Evolutionary conservation across 2,329 filamentous ascomycete genomes (phyloP).

Genomic region (Akanthomyces muscarius): DNA sequence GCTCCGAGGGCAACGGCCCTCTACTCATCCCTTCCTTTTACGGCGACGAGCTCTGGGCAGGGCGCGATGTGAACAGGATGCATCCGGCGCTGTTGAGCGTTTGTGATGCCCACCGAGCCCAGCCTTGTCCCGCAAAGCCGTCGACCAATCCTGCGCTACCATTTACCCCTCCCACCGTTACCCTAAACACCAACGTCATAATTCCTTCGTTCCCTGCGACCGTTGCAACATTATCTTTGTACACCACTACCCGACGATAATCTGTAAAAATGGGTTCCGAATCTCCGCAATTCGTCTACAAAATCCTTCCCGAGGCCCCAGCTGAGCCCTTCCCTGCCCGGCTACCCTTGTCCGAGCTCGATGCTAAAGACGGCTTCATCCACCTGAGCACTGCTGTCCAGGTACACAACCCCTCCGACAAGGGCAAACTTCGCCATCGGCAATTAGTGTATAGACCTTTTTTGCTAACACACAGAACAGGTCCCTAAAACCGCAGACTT

Average conservation of each 20-base stretch:
- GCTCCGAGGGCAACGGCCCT: slow-evolving; percentile 59
- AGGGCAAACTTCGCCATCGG: too few species aligned
- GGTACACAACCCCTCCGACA: slow-evolving; percentile 30
- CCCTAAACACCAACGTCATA: slow-evolving; percentile 13
- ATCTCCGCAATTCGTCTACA: slow-evolving; percentile 50
- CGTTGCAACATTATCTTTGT: neutral
- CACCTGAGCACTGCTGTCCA: slow-evolving; percentile 56
- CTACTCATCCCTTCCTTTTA: slow-evolving; percentile 40
- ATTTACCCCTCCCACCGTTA: neutral
- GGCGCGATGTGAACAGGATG: too few species aligned
- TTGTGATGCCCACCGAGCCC: too few species aligned
- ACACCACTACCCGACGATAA: neutral
- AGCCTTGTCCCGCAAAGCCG: neutral
- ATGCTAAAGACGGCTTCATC: slow-evolving; percentile 57
- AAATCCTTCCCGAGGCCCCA: slow-evolving; percentile 53
- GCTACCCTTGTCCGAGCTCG: slow-evolving; percentile 56
- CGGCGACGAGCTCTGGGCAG: neutral
- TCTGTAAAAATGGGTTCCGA: slow-evolving; percentile 26
- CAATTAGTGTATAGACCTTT: too few species aligned
- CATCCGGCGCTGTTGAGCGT: too few species aligned
- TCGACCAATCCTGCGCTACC: neutral
- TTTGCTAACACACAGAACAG: slow-evolving; percentile 25
- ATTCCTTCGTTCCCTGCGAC: neutral
- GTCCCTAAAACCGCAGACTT: slow-evolving; percentile 42
- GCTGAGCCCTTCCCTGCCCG: slow-evolving; percentile 48